phyloP scores from a whole-genome alignment of 2,329 filamentous ascomycete genomes.

The Moelleriella libera region DNA sequence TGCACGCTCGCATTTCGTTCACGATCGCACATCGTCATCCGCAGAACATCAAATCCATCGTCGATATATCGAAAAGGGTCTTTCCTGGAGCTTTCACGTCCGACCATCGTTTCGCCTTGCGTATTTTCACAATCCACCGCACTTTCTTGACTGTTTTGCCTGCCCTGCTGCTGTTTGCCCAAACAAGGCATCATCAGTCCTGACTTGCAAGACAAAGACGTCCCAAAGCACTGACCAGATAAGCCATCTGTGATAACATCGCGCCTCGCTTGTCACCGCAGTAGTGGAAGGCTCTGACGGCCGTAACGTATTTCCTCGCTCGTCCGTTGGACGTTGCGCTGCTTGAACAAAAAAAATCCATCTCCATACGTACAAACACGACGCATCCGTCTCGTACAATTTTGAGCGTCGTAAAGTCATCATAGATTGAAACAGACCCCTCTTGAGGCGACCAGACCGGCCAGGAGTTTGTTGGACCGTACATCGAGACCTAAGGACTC shows the following conservation, averaged over 20 bases:
- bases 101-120: no score
- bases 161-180: background rate
- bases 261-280: constrained; percentile 6
- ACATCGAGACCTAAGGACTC: no score
- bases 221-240: background rate
- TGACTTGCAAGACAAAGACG: background rate
- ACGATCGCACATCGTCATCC: no score
- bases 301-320: constrained; percentile 2
- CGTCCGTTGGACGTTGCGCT: background rate
- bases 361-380: constrained; percentile 3
- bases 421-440: constrained; percentile 1
- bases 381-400: constrained; percentile 2
- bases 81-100: no score
- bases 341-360: background rate
- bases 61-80: no score
- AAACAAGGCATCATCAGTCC: constrained; percentile 1
- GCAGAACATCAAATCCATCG: no score
- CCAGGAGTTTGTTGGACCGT: background rate
- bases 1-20: no score
- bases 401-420: constrained; percentile 4
- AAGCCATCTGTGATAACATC: constrained; percentile 6
- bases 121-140: no score
- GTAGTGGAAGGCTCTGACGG: constrained; percentile 8
- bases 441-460: background rate
- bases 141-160: no score